Conservation (phyloP, 1,284 basidiomycete genomes). For the Cryptococcus depauperatus region DNA sequence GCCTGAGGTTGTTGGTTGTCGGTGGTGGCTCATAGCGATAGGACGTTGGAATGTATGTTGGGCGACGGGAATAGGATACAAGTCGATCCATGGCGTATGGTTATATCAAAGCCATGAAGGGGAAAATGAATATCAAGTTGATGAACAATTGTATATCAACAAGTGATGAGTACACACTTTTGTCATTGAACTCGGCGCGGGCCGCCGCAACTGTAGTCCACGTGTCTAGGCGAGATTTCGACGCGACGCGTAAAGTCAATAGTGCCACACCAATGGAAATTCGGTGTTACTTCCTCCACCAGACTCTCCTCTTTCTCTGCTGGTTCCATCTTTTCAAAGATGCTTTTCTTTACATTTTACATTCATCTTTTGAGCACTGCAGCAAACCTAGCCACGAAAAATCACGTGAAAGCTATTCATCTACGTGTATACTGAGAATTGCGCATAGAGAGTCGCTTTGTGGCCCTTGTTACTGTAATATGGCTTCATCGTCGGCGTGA, state of each 20-base stretch:
- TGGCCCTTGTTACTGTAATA: too few relatives aligned
- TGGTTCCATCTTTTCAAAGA: too few relatives aligned
- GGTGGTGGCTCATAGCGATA: slow-evolving; percentile 8
- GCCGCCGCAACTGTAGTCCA: slow-evolving; percentile 53
- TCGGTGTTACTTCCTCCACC: too few relatives aligned
- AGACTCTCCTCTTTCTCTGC: too few relatives aligned
- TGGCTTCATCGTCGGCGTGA: slow-evolving; percentile 43
- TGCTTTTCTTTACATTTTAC: too few relatives aligned
- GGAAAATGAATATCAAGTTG: not conserved
- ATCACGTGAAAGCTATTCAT: too few relatives aligned
- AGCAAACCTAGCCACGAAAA: too few relatives aligned
- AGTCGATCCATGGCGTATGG: slow-evolving; percentile 5
- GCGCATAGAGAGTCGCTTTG: too few relatives aligned
- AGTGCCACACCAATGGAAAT: not conserved
- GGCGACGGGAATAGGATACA: slow-evolving; percentile 7
- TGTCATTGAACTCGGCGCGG: slow-evolving; percentile 91
- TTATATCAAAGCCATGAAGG: not conserved
- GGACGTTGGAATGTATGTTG: slow-evolving; percentile 3
- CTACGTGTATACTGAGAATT: too few relatives aligned
- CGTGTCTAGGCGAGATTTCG: slow-evolving; percentile 12
- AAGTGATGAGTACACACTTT: slow-evolving; percentile 51
- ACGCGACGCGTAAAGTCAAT: not conserved
- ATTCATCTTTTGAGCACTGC: too few relatives aligned
- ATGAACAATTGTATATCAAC: not conserved
- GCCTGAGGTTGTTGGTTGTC: slow-evolving; percentile 20